These are phyloP conservation scores for Coniochaeta ligniaria DNA, from an alignment of 2,329 filamentous ascomycete species.

Conservation along the genomic window DNA sequence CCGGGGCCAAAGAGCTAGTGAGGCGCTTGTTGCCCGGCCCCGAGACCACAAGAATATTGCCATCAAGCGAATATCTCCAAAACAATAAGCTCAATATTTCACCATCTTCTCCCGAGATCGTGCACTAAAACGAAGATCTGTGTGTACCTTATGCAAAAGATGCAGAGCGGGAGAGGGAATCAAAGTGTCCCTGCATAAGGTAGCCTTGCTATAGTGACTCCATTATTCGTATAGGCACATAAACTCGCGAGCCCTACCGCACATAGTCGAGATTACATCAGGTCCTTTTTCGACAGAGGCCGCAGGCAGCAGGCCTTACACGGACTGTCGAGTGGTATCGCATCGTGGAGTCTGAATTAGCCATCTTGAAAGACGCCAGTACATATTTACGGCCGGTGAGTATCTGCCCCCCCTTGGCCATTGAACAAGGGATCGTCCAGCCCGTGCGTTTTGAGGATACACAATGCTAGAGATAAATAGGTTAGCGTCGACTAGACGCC, in stretches of 20 bases:
- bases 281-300: not conserved
- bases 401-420: not conserved
- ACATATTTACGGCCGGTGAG: not conserved
- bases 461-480: not conserved
- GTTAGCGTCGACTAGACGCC: not conserved
- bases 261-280: slow-evolving; percentile 1
- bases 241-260: not conserved
- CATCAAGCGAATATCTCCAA: too few species aligned
- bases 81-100: too few species aligned
- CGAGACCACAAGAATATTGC: too few species aligned
- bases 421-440: not conserved
- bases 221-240: not conserved
- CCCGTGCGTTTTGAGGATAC: too few species aligned
- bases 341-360: not conserved
- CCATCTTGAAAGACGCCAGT: not conserved
- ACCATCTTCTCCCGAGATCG: too few species aligned
- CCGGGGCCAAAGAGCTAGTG: too few species aligned
- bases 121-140: too few species aligned
- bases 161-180: not conserved
- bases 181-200: not conserved
- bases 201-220: not conserved
- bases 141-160: not conserved
- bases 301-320: not conserved
- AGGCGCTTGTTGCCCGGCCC: too few species aligned
- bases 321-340: too few species aligned